These are phyloP conservation scores for Nicotiana tabacum DNA, from an alignment of 257 asterid genomes.

Conservation along the genomic window DNA sequence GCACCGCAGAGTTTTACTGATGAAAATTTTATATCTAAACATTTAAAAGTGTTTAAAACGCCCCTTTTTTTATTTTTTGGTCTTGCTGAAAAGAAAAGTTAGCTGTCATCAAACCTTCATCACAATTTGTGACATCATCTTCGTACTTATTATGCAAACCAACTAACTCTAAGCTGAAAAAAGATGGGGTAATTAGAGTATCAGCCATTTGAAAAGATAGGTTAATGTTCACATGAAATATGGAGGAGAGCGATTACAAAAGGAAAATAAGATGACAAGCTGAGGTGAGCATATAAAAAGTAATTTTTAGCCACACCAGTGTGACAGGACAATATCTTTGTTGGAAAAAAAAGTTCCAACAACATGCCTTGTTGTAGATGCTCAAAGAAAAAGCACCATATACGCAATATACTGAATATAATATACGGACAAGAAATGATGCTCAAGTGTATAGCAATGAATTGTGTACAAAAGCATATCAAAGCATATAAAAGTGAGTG, in stretches of 20 bases:
- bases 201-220: not conserved
- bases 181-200: not conserved
- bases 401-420: conserved; percentile 1
- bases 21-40: not conserved
- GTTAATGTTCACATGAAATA: not conserved
- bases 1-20: not conserved
- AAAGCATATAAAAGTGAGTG: not conserved
- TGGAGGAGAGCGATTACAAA: not conserved
- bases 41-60: not conserved
- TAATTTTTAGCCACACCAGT: not conserved
- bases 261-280: not conserved
- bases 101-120: not conserved
- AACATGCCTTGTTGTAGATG: not conserved
- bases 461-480: not conserved
- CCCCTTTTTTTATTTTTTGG: not conserved
- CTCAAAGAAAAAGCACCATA: not conserved
- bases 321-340: not conserved
- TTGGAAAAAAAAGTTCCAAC: not conserved
- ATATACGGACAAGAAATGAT: not conserved
- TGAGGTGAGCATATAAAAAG: not conserved
- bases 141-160: not conserved
- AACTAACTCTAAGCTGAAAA: not conserved
- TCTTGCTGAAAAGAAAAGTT: not conserved
- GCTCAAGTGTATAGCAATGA: not conserved
- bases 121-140: not conserved